These are phyloP conservation scores for Coffea canephora DNA, from an alignment of 257 asterid species.

Conservation along the genomic window DNA sequence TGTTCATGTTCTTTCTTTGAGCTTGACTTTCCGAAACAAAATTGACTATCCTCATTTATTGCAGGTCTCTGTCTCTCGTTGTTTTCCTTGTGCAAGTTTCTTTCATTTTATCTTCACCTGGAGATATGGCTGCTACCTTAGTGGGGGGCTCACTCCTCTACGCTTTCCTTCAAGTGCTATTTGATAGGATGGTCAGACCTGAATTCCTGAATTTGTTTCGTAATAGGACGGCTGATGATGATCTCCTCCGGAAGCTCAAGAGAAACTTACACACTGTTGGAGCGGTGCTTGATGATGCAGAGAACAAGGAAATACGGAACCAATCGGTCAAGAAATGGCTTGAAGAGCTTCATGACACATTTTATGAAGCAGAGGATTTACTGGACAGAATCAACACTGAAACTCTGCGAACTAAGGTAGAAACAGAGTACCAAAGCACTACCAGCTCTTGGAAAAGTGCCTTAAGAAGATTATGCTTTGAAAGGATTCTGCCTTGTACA, in stretches of 20 bases:
- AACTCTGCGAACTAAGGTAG: conserved; percentile 10
- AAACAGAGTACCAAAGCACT: background rate
- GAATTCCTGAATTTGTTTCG: background rate
- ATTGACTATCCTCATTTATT: too few species aligned
- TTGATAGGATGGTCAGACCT: conserved; percentile 9
- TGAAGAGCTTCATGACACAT: conserved; percentile 1
- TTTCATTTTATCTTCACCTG: too few species aligned
- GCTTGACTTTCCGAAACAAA: too few species aligned
- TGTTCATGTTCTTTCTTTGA: too few species aligned
- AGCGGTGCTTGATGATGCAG: conserved; percentile 25
- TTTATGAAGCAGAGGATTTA: conserved; percentile 16
- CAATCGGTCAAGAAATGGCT: conserved; percentile 13
- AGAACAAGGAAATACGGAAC: conserved; percentile 14
- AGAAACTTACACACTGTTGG: background rate
- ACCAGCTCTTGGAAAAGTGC: background rate
- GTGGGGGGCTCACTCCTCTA: conserved; percentile 12
- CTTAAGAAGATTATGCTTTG: too few species aligned
- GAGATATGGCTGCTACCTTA: background rate
- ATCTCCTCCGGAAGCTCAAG: background rate
- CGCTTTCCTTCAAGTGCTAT: background rate
- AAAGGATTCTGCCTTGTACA: background rate
- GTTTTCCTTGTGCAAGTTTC: too few species aligned
- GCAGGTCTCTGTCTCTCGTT: too few species aligned
- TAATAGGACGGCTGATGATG: background rate
- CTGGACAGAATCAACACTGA: conserved; percentile 23